phyloP scores from a whole-genome alignment of 1,284 basidiomycete genomes.

The Amylostereum areolatum region DNA sequence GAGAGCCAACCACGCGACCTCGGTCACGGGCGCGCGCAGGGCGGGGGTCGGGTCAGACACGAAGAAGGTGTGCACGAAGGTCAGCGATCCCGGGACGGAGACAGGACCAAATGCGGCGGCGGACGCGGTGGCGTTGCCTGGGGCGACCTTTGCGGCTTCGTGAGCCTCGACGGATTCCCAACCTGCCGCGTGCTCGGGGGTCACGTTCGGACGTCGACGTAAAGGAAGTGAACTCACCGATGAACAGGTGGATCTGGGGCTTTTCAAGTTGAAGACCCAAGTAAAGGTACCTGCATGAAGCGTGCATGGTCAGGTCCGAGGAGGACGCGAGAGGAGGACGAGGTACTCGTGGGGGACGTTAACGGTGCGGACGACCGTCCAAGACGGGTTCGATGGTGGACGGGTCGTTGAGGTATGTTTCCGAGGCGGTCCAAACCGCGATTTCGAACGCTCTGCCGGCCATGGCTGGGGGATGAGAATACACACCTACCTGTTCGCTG shows the following conservation, averaged over 20 bases:
- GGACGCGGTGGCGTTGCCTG: background rate
- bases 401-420: slow-evolving; percentile 1
- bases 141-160: background rate
- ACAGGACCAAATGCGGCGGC: background rate
- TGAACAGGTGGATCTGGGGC: background rate
- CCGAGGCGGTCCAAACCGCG: slow-evolving; percentile 1
- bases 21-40: background rate
- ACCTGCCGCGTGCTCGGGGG: background rate
- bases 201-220: background rate
- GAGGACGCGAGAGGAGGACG: background rate
- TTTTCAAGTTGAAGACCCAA: background rate
- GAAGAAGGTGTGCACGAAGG: slow-evolving; percentile 1
- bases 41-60: background rate
- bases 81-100: background rate
- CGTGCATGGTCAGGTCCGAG: background rate
- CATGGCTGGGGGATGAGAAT: no score
- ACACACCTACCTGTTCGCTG: no score
- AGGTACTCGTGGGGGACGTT: background rate
- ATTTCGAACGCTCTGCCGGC: background rate
- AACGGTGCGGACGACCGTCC: background rate
- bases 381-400: background rate
- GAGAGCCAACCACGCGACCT: background rate
- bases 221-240: background rate
- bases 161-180: background rate
- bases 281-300: background rate